Conservation (phyloP, 2,329 filamentous ascomycete species). For the Paramyrothecium sp. region DNA sequence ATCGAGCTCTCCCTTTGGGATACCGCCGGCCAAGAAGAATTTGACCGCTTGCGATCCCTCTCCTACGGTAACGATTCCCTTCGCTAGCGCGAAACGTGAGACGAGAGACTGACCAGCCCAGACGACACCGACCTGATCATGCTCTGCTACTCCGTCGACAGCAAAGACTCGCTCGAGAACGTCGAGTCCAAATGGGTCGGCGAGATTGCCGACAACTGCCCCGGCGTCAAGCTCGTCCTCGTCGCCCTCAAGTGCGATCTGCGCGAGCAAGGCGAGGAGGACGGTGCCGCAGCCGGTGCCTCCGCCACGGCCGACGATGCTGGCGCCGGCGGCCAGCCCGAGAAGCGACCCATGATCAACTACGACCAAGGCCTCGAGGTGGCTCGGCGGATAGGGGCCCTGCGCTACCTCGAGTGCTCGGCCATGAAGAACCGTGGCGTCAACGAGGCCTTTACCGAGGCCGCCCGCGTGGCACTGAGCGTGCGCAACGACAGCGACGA, state of each 20-base stretch:
- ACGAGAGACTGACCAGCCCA: conserved; percentile 16
- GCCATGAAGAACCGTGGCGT: conserved; percentile 98
- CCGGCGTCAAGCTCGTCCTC: conserved; percentile 89
- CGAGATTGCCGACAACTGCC: conserved; percentile 97
- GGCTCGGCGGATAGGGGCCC: conserved; percentile 84
- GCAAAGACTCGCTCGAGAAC: conserved; percentile 94
- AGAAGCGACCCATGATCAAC: conserved; percentile 74
- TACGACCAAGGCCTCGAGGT: conserved; percentile 92
- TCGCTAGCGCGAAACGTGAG: conserved; percentile 2
- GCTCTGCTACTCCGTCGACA: conserved; percentile 98
- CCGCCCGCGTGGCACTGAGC: conserved; percentile 85
- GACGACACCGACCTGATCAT: conserved; percentile 96
- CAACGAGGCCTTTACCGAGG: conserved; percentile 98
- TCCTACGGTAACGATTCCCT: conserved; percentile 67
- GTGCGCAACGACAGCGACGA: conserved; percentile 66
- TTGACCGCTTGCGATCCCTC: conserved; percentile 90
- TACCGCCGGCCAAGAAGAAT: conserved; percentile 98
- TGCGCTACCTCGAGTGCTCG: conserved; percentile 96
- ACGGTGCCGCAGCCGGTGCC: conserved; percentile 52
- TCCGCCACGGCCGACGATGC: conserved; percentile 23
- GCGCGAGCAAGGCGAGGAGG: conserved; percentile 72
- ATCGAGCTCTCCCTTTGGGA: conserved; percentile 98
- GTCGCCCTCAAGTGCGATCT: conserved; percentile 97
- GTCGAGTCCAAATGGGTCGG: conserved; percentile 98
- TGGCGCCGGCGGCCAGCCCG: conserved; percentile 37